Conservation (phyloP, 2,329 filamentous ascomycete genomes). For the Parasarocladium wereldwijsianum region DNA sequence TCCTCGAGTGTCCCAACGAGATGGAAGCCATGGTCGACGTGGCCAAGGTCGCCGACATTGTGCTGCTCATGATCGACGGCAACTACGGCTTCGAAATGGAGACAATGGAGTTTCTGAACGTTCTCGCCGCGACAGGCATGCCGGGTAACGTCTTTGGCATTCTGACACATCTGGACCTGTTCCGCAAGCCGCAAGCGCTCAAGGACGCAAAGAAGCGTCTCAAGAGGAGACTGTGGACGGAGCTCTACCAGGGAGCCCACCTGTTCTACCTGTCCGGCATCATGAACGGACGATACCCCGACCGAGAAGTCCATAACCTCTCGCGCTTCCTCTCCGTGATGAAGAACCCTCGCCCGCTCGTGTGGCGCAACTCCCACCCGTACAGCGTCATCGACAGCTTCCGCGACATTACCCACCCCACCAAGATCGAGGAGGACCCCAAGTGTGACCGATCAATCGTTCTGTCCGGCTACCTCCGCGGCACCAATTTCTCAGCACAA, state of each 20-base stretch:
- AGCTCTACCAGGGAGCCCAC: slow-evolving; percentile 92
- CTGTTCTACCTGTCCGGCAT: slow-evolving; percentile 94
- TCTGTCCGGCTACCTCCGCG: slow-evolving; percentile 83
- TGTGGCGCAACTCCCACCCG: slow-evolving; percentile 94
- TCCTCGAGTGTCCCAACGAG: slow-evolving; percentile 94
- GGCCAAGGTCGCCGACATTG: slow-evolving; percentile 93
- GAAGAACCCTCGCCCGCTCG: slow-evolving; percentile 93
- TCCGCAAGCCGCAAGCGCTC: slow-evolving; percentile 81
- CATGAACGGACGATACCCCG: slow-evolving; percentile 90
- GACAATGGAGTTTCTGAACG: slow-evolving; percentile 98
- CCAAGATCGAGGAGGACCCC: slow-evolving; percentile 71
- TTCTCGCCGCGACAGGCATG: slow-evolving; percentile 90
- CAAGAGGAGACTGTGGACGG: slow-evolving; percentile 93
- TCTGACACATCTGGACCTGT: slow-evolving; percentile 88
- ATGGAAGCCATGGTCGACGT: slow-evolving; percentile 94
- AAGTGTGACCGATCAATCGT: slow-evolving; percentile 87
- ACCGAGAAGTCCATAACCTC: slow-evolving; percentile 90
- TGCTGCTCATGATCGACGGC: slow-evolving; percentile 94
- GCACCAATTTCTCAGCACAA: slow-evolving; percentile 81
- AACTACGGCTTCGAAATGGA: slow-evolving; percentile 99
- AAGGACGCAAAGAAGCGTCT: slow-evolving; percentile 91
- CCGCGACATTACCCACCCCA: slow-evolving; percentile 87
- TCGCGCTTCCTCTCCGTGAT: slow-evolving; percentile 93
- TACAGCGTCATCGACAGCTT: slow-evolving; percentile 91
- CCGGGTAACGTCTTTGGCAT: slow-evolving; percentile 97